Base-by-base conservation (phyloP, 1,139 yeast species). In the Hyphopichia buzzinii region DNA sequence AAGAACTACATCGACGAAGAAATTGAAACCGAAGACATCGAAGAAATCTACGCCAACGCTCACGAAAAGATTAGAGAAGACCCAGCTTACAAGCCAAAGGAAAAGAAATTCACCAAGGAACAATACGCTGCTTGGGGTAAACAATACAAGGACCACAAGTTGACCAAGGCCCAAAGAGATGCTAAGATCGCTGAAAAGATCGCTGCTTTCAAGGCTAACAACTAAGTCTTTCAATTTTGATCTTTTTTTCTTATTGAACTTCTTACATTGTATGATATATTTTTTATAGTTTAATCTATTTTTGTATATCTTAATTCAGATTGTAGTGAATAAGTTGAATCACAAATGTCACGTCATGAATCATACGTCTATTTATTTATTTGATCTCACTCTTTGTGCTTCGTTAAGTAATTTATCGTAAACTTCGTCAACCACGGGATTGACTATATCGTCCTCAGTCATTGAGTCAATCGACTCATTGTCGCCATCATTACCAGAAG, bases 51-150 rank as follows among this genome's bases (percentile, higher is more conserved):
- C 90, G 63, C 81, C 54, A 84, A 81, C 60, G 98, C 98, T 64
- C 97, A 90, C 74, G 94, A 81, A 68, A 79, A 82, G 63, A 92
- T 92, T 79, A 90, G 97, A 79, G 98, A 68, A 52, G 94, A 92
- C 79, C 99, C 99, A 70, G 48, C 80, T 57, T 81, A 81, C 85
- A 84, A 83, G 79, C 87, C 89, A 69, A 77, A 95, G 59, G 85
- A 81, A 71, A 86, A 84, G 88, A 88, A 92, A 81, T 81, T 74
- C 87, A 76, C 96, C 80, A 88, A 88, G 84, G 97, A 84, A 70
- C 95, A 90, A 77, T 90, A 89, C 82, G 95, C 95, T 78, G 96
- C 95, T 71, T 87, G 83, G 72, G 82, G 95, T 56, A 84, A 84
- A 82, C 88, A 90, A 79, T 87, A 72, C 96, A 84, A 78, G 76